A percentile compares a stretch with the other conserved stretches of the same genome.
Conservation (phyloP, 2,329 filamentous ascomycete species). For the Lecanicillium sp. region DNA sequence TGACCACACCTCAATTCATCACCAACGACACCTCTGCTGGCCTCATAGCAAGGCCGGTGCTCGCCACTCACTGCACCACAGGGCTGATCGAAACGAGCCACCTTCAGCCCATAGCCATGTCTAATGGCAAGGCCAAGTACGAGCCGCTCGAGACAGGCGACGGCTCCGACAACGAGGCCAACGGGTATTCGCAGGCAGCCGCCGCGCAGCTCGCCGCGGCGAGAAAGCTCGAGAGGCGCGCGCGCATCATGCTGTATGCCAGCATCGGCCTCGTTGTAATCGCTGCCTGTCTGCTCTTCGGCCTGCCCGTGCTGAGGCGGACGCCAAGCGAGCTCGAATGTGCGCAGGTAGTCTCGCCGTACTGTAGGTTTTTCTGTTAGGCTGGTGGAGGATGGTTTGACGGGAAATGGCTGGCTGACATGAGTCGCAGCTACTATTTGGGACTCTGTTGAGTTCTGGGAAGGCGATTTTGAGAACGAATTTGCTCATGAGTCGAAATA, state of each 20-base stretch:
- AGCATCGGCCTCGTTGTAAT: not conserved
- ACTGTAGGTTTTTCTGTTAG: not conserved
- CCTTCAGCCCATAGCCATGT: too few species aligned
- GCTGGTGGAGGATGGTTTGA: not conserved
- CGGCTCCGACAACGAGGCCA: not conserved
- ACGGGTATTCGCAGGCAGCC: not conserved
- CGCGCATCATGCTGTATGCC: not conserved
- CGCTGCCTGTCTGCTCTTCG: not conserved
- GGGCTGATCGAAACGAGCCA: too few species aligned
- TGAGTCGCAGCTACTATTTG: not conserved
- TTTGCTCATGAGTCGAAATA: slow-evolving; percentile 3
- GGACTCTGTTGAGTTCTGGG: not conserved
- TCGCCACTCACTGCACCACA: too few species aligned
- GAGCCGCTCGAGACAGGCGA: slow-evolving; percentile 4
- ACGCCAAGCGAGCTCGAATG: not conserved
- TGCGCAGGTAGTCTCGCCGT: not conserved
- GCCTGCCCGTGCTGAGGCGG: too few species aligned
- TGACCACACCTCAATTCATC: too few species aligned
- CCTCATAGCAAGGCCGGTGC: too few species aligned
- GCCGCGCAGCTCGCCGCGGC: not conserved
- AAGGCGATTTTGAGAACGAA: slow-evolving; percentile 3
- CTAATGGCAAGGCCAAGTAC: too few species aligned
- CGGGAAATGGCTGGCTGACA: not conserved
- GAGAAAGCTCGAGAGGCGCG: not conserved
- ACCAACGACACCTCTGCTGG: too few species aligned